Evolutionary conservation across 2,329 filamentous ascomycete genomes (phyloP).

Genomic region (Ophiostoma ips): DNA sequence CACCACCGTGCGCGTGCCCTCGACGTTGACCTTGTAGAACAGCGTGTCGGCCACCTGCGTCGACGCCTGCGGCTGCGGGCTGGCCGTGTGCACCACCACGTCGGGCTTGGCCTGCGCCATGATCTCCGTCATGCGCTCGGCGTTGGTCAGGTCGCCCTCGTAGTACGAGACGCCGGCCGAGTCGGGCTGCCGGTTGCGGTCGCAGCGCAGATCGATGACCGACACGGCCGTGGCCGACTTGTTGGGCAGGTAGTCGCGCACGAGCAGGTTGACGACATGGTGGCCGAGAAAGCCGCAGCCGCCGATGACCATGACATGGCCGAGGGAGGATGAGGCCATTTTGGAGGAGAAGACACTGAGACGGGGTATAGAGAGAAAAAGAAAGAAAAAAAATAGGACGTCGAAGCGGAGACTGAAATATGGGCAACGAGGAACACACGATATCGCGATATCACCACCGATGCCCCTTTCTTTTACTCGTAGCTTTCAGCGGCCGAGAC

Average conservation of each 20-base stretch:
- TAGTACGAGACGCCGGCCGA: slow-evolving; percentile 49
- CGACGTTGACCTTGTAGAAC: slow-evolving; percentile 74
- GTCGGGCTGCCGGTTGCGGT: slow-evolving; percentile 48
- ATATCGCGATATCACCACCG: neutral
- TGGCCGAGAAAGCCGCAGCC: slow-evolving; percentile 76
- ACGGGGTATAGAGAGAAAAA: neutral
- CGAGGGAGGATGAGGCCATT: slow-evolving; percentile 34
- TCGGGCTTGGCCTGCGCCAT: slow-evolving; percentile 58
- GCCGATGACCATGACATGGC: slow-evolving; percentile 64
- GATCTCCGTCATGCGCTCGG: slow-evolving; percentile 42
- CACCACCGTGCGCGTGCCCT: slow-evolving; percentile 68
- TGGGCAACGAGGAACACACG: neutral
- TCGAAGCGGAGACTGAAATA: neutral
- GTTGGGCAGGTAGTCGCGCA: slow-evolving; percentile 38
- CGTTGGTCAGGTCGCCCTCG: slow-evolving; percentile 65
- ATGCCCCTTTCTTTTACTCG: neutral
- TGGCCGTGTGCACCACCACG: slow-evolving; percentile 84
- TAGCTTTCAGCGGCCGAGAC: neutral
- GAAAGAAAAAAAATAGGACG: no score
- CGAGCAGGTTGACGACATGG: slow-evolving; percentile 62
- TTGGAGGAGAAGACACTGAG: neutral
- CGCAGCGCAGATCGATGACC: slow-evolving; percentile 59
- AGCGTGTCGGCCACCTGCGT: slow-evolving; percentile 42
- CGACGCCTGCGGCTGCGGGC: slow-evolving; percentile 44
- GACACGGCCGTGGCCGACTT: slow-evolving; percentile 37